phyloP scores from a whole-genome alignment of 768 basidiomycete genomes.

The Mycena polygramma region DNA sequence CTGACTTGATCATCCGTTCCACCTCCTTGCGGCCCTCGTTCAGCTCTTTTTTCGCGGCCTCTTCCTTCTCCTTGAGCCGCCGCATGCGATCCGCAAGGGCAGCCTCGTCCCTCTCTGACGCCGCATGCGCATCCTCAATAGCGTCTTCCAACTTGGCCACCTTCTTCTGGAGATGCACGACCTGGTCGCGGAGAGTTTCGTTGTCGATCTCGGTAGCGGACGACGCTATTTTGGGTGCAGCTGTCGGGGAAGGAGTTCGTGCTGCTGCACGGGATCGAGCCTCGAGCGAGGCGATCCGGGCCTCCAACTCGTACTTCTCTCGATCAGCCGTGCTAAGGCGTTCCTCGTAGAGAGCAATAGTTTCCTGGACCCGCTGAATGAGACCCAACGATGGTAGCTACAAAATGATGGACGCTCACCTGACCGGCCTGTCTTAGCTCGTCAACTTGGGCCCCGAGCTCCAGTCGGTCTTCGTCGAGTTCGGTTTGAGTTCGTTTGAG shows the following conservation, averaged over 20 bases:
- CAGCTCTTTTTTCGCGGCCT: slow-evolving; percentile 78
- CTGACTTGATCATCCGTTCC: slow-evolving; percentile 72
- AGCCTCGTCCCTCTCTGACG: slow-evolving; percentile 81
- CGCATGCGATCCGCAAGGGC: slow-evolving; percentile 72
- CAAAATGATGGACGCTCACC: slow-evolving; percentile 55
- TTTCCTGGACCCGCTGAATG: slow-evolving; percentile 69
- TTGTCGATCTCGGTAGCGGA: slow-evolving; percentile 95
- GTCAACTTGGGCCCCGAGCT: slow-evolving; percentile 81
- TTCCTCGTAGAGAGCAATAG: slow-evolving; percentile 95
- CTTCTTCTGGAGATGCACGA: slow-evolving; percentile 87
- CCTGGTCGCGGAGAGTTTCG: slow-evolving; percentile 90
- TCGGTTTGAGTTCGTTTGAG: slow-evolving; percentile 47
- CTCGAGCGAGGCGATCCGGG: slow-evolving; percentile 70
- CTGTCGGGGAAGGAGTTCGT: slow-evolving; percentile 44
- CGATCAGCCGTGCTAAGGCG: slow-evolving; percentile 78
- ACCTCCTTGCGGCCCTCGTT: slow-evolving; percentile 73
- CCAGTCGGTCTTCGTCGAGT: slow-evolving; percentile 69
- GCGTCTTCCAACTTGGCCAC: slow-evolving; percentile 84
- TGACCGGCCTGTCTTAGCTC: slow-evolving; percentile 91
- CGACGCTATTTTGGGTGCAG: slow-evolving; percentile 54
- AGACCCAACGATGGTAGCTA: slow-evolving; percentile 19
- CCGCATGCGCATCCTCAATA: slow-evolving; percentile 80
- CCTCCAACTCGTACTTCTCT: slow-evolving; percentile 84
- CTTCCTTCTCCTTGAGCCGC: slow-evolving; percentile 81
- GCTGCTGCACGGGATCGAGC: slow-evolving; percentile 50